Evolutionary conservation across 169 alveolate genomes (phyloP), one percentile per base, ranked within the genome.

Genomic region (Perkinsus chesapeaki): DNA sequence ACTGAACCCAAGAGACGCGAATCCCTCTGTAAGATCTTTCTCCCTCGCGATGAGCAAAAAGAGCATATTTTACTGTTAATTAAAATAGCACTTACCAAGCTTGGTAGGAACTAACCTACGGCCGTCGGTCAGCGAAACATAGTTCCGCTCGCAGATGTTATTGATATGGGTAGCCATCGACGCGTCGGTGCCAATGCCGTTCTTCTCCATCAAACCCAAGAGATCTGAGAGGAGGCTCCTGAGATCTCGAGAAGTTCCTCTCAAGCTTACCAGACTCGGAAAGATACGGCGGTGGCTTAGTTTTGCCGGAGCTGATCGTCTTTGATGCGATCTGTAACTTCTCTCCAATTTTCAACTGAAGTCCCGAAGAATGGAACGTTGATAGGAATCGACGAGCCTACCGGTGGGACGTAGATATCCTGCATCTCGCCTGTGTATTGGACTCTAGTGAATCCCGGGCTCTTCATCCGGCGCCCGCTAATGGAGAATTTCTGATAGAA

Each of bases 181-280:
- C 43, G 99, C 99, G 96, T 99, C 99, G 0, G 99, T 99, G 43
- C 99, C 96, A n/a, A 99, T 99, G 39, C 99, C 99, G 95, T 98
- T 95, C 92, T 97, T 96, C 95, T 99, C 99, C 99, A 99, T 99
- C 72, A 97, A 95, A 39, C 98, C 96, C 3, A 99, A 97, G 39
- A 99, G 95, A 92, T 99, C 99, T 37, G 31, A 60, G 1, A n/a
- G n/a, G n/a, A n/a, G n/a, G n/a, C n/a, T n/a, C n/a, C n/a, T n/a
- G n/a, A n/a, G n/a, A n/a, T n/a, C n/a, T n/a, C n/a, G n/a, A n/a
- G n/a, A n/a, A n/a, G n/a, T n/a, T n/a, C n/a, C n/a, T n/a, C n/a
- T n/a, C n/a, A n/a, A 12, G 1, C 82, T 16, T 60, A 60, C 82
- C 82, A 3, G 99, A 96, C 93, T 99, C 99, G 20, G 99, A 98